Conservation (phyloP, 2,329 filamentous ascomycete genomes). For the Pseudopyricularia javanii region DNA sequence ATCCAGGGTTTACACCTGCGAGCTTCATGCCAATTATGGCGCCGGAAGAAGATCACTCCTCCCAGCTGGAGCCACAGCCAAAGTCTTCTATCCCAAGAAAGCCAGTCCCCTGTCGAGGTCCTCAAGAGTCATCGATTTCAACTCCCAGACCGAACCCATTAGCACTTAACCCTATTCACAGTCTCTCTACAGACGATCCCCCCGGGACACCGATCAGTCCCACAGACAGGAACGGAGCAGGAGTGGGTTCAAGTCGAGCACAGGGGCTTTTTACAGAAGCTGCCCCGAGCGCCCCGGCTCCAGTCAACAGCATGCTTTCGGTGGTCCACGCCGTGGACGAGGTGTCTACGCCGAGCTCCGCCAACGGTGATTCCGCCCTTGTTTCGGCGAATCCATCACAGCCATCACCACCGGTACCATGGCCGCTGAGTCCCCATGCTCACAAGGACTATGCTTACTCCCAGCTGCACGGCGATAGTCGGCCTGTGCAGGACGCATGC, state of each 20-base stretch:
- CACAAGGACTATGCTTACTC: conserved; percentile 2
- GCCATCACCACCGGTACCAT: conserved; percentile 1
- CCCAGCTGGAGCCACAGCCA: not conserved
- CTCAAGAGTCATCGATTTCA: not conserved
- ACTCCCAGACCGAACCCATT: not conserved
- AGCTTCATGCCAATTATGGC: not conserved
- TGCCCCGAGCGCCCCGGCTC: not conserved
- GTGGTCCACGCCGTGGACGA: not conserved
- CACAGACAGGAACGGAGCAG: not conserved
- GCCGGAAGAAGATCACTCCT: not conserved
- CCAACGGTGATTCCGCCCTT: not conserved
- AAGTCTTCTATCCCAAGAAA: not conserved
- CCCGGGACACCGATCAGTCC: not conserved
- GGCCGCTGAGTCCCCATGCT: not conserved
- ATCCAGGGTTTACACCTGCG: conserved; percentile 3
- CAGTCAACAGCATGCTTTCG: not conserved
- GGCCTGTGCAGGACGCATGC: not conserved
- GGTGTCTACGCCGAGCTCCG: not conserved
- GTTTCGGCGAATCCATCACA: not conserved
- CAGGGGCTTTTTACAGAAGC: not conserved
- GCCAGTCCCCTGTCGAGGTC: not conserved
- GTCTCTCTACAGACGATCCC: not conserved
- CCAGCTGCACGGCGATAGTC: not conserved
- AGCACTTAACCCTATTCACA: not conserved
- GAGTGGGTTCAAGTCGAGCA: not conserved